Base-by-base conservation (phyloP, 345 rosid species). In the Heritiera fomes region DNA sequence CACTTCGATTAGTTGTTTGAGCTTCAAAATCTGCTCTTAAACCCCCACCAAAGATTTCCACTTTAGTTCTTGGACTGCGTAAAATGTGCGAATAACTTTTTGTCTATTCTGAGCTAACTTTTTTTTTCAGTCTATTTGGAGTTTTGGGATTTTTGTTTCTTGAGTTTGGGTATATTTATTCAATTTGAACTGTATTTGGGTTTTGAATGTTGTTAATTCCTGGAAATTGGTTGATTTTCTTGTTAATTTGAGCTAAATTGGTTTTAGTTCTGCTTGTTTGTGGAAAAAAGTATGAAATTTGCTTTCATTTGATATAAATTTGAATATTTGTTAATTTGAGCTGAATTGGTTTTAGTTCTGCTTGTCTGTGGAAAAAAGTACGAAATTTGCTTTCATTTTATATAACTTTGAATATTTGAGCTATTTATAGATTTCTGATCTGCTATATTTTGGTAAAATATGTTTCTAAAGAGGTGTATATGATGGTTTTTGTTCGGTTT, bases 141-240 rank as follows among this genome's bases (percentile, higher is more conserved):
- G 3, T 11, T 70, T 14, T 59, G 13, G 73, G 52, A 46, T 56
- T 32, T 14, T 6, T 38, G 23, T 12, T 32, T 56, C 6, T 17
- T 55, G 72, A 69, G 64, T 67, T 67, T 34, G 8, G 18, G 32
- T 53, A 56, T 55, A 8, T 38, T 45, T 43, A 52, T 20, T 67
- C 14, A 23, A 28, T 82, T 32, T 78, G 47, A 40, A 59, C 74
- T 30, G 20, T 32, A 45, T 40, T 46, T 75, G 63, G 52, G 47
- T n/a, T 18, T 73, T 74, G 72, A 53, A 45, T n/a, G 59, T 63
- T 50, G 60, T 80, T 75, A 55, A 11, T 52, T 72, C 47, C 38
- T 76, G 56, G 60, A 50, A 34, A 6, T 34, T 50, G 40, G 11
- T 8, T 60, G n/a, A n/a, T 30, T 70, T 63, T 82, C 71, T 76